Conservation (phyloP, 1,284 basidiomycete genomes). For the Ustilago loliicola region DNA sequence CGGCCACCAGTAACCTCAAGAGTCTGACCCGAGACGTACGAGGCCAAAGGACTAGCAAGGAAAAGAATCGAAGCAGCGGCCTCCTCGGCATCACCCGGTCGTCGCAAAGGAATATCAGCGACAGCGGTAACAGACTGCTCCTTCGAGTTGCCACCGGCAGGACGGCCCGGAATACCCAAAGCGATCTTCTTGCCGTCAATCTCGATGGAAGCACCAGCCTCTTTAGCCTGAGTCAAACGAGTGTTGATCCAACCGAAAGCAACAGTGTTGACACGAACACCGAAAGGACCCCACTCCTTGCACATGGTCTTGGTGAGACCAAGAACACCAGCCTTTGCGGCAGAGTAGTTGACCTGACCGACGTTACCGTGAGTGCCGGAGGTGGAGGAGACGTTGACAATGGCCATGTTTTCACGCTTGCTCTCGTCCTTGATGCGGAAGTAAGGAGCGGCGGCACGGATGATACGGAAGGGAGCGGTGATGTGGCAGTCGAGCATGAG, state of each 20-base stretch:
- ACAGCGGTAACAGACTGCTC: constrained; percentile 70
- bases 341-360: constrained; percentile 83
- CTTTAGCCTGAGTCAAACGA: constrained; percentile 79
- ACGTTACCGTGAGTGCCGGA: constrained; percentile 72
- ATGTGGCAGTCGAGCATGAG: constrained; percentile 80
- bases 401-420: constrained; percentile 76
- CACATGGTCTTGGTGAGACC: constrained; percentile 86
- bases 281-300: constrained; percentile 87
- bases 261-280: constrained; percentile 80
- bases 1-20: constrained; percentile 72
- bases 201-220: constrained; percentile 80
- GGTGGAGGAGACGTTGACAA: constrained; percentile 58
- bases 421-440: constrained; percentile 80
- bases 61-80: constrained; percentile 75
- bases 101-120: constrained; percentile 79
- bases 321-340: constrained; percentile 57
- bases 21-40: constrained; percentile 84
- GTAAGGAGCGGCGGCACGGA: constrained; percentile 85
- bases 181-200: constrained; percentile 86
- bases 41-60: constrained; percentile 79
- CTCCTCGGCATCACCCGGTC: constrained; percentile 82
- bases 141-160: constrained; percentile 78
- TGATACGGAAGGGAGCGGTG: constrained; percentile 79
- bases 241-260: constrained; percentile 84
- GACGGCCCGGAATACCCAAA: constrained; percentile 75